Evolutionary conservation across 2,329 filamentous ascomycete species (phyloP).

Genomic region (Aspergillus clavatus): DNA sequence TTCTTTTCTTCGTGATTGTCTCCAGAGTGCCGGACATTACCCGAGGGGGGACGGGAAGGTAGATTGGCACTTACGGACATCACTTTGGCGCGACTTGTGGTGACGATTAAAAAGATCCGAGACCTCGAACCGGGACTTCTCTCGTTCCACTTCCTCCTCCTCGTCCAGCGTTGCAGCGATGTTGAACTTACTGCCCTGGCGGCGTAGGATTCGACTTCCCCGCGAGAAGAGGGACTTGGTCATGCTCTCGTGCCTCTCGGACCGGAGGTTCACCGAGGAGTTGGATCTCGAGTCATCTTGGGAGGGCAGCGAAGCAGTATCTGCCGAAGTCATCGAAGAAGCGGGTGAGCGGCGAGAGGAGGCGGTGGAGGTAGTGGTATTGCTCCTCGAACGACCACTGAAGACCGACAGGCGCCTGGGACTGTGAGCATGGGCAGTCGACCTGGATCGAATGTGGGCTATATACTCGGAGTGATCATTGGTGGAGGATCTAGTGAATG

Average conservation of each 20-base stretch:
- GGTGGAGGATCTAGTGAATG: conserved; percentile 29
- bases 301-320: conserved; percentile 25
- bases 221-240: conserved; percentile 41
- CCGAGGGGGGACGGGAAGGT: not conserved
- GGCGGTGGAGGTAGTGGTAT: conserved; percentile 49
- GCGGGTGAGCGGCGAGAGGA: conserved; percentile 45
- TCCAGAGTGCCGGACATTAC: not conserved
- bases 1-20: too few relatives aligned
- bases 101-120: conserved; percentile 31
- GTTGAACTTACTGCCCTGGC: conserved; percentile 45
- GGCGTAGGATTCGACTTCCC: conserved; percentile 44
- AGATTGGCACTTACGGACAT: conserved; percentile 32
- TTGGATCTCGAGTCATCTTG: conserved; percentile 29
- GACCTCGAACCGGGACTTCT: conserved; percentile 30
- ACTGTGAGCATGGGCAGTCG: conserved; percentile 32
- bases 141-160: conserved; percentile 34
- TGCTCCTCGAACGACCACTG: conserved; percentile 37
- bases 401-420: conserved; percentile 40
- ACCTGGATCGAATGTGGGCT: conserved; percentile 33
- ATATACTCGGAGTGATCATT: conserved; percentile 31
- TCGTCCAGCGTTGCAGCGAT: conserved; percentile 39
- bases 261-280: conserved; percentile 23
- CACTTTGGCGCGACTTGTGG: conserved; percentile 27
- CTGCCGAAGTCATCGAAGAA: conserved; percentile 38
- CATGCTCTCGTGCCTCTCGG: conserved; percentile 33